Conservation (phyloP, 805 yeast species). For the Metschnikowia orientalis region DNA sequence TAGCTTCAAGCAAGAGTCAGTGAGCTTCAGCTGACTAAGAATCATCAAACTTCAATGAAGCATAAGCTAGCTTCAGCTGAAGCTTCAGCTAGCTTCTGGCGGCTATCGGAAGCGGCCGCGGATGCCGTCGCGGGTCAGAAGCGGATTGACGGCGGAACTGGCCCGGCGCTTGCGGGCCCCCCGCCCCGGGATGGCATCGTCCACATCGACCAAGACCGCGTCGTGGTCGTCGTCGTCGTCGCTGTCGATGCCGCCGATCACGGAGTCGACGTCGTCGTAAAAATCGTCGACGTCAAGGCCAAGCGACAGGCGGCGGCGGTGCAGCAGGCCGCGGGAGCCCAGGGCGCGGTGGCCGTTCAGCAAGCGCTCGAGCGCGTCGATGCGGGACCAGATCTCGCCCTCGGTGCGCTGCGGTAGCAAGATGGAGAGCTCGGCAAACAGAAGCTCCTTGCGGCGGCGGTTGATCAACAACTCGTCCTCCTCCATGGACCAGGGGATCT, state of each 20-base stretch:
- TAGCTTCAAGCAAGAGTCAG: no score
- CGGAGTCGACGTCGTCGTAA: constrained; percentile 39
- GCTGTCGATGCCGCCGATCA: constrained; percentile 32
- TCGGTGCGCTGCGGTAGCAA: constrained; percentile 70
- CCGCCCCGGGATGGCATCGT: constrained; percentile 25
- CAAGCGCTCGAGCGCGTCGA: constrained; percentile 32
- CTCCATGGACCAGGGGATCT: constrained; percentile 52
- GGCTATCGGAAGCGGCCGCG: no score
- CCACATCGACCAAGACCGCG: constrained; percentile 33
- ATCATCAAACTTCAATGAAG: no score
- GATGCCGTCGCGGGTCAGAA: constrained; percentile 19
- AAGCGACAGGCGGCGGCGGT: constrained; percentile 35
- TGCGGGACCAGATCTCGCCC: constrained; percentile 64
- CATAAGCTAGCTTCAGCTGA: no score
- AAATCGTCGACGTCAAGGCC: constrained; percentile 43
- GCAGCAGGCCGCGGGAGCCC: constrained; percentile 21
- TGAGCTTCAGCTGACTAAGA: no score
- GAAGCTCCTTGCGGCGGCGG: constrained; percentile 53
- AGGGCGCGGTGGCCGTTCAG: constrained; percentile 20
- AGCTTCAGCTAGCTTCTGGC: no score
- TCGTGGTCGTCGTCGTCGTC: constrained; percentile 30
- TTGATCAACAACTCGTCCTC: constrained; percentile 66
- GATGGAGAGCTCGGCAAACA: constrained; percentile 69
- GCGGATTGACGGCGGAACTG: constrained; percentile 41
- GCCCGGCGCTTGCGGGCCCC: constrained; percentile 31